Evolutionary conservation across 352 stramenopile genomes (phyloP).

Genomic region (Pythium sukuiense): DNA sequence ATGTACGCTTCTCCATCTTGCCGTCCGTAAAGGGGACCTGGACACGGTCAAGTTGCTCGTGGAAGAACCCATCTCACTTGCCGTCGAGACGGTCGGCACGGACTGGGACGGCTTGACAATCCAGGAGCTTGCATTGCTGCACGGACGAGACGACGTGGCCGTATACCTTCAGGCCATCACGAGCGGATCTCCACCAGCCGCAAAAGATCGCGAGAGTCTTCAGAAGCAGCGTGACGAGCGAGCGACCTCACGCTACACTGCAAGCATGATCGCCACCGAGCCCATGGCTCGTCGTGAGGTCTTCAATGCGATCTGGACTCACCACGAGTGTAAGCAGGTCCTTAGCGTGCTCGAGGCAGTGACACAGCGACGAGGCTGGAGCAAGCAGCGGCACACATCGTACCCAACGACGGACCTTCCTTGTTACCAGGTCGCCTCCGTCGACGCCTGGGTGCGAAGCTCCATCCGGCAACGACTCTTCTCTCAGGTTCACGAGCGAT

Average conservation of each 20-base stretch:
- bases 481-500: slow-evolving; percentile 47
- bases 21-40: slow-evolving; percentile 60
- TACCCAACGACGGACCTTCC: slow-evolving; percentile 88
- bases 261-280: slow-evolving; percentile 46
- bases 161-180: slow-evolving; percentile 36
- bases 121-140: slow-evolving; percentile 46
- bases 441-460: slow-evolving; percentile 69
- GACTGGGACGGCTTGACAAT: slow-evolving; percentile 73
- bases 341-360: slow-evolving; percentile 39
- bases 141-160: slow-evolving; percentile 39
- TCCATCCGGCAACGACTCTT: slow-evolving; percentile 55
- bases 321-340: slow-evolving; percentile 48
- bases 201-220: slow-evolving; percentile 14
- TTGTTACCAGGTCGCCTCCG: slow-evolving; percentile 58
- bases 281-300: slow-evolving; percentile 43
- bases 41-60: slow-evolving; percentile 50
- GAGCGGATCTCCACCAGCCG: no score
- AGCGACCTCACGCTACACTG: slow-evolving; percentile 50
- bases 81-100: slow-evolving; percentile 9
- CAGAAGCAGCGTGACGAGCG: slow-evolving; percentile 39
- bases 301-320: slow-evolving; percentile 53
- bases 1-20: slow-evolving; percentile 66
- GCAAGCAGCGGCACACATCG: slow-evolving; percentile 69
- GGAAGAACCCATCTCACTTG: slow-evolving; percentile 33
- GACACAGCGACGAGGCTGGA: slow-evolving; percentile 57